Evolutionary conservation across 169 alveolate species (phyloP), one percentile per base, ranked within the genome.

Genomic region (Eimeria nieschulzi): DNA sequence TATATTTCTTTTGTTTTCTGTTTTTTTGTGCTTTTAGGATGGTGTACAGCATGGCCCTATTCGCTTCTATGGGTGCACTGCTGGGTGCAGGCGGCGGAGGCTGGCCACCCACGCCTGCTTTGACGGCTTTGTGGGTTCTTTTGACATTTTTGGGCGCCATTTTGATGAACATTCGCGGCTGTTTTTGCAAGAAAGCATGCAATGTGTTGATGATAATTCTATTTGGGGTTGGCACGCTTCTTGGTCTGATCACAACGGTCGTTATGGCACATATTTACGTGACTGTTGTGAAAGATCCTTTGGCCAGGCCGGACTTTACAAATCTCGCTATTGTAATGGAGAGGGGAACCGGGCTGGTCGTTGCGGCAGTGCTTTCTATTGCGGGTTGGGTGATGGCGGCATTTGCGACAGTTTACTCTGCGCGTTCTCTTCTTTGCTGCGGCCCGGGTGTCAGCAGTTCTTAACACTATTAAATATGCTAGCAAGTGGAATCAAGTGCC

Each of bases 401-500:
- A 7, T 54, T 85, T 33, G 26, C 92, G 33, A 23, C 84, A 9
- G 72, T 25, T 13, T 85, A 85, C 83, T 13, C 92, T 9, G 70
- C 76, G 23, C 83, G 92, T 0, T 85, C 92, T 0, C 83, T 85
- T 23, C 33, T 85, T n/a, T 85, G 92, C 83, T 85, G 83, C 46
- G 92, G 92, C 61, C 53, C 23, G 26, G 92, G 92, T 7, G 92
- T 66, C 85, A 76, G 54, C 46, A n/a, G 53, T 51, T 70, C 46
- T 3, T 33, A 33, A 33, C 46, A 33, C 46, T 33, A 33, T 33
- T 33, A 33, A 33, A 33, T 33, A 33, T 33, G 46, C 46, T 33
- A 3, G 46, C 46, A 3, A 33, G 46, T 33, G 46, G 46, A 33
- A 33, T 33, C 3, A 33, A 33, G 6, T 33, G 46, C 46, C 0